A percentile compares a stretch with the other conserved stretches of the same genome.
These are phyloP conservation scores for Posidonia australis DNA, from an alignment of 106 monocot species.

Conservation along the genomic window DNA sequence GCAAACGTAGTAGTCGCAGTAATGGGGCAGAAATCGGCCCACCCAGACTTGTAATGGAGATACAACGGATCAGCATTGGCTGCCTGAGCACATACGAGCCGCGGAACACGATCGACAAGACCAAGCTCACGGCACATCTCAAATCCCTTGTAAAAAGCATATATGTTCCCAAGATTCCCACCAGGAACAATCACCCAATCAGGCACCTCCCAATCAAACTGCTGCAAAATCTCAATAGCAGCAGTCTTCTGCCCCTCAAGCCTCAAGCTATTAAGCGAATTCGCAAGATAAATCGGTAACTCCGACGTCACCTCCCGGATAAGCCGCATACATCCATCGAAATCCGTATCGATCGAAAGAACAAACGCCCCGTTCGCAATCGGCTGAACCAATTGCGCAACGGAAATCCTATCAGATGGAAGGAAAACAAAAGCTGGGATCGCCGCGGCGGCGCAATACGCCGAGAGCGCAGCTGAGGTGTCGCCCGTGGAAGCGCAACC, in stretches of 20 bases:
- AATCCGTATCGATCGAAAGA: conserved; percentile 81
- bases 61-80: conserved; percentile 91
- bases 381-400: conserved; percentile 90
- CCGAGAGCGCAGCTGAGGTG: conserved; percentile 88
- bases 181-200: conserved; percentile 96
- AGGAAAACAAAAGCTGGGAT: conserved; percentile 95
- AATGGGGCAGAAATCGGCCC: conserved; percentile 56
- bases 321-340: conserved; percentile 94
- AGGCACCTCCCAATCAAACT: conserved; percentile 96
- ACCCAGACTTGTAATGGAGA: conserved; percentile 63
- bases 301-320: conserved; percentile 90
- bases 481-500: conserved; percentile 95
- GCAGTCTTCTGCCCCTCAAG: conserved; percentile 97
- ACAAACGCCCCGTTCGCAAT: conserved; percentile 95
- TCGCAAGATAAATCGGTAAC: conserved; percentile 90
- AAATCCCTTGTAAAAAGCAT: conserved; percentile 93
- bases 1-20: conserved; percentile 63
- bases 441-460: conserved; percentile 79
- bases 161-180: conserved; percentile 91
- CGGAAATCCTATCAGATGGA: conserved; percentile 71
- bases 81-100: conserved; percentile 85
- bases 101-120: conserved; percentile 64
- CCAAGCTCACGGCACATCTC: conserved; percentile 87
- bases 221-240: conserved; percentile 90
- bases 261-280: conserved; percentile 85